Evolutionary conservation across 2,329 filamentous ascomycete genomes (phyloP).

Genomic region (Clarireedia monteithiana): DNA sequence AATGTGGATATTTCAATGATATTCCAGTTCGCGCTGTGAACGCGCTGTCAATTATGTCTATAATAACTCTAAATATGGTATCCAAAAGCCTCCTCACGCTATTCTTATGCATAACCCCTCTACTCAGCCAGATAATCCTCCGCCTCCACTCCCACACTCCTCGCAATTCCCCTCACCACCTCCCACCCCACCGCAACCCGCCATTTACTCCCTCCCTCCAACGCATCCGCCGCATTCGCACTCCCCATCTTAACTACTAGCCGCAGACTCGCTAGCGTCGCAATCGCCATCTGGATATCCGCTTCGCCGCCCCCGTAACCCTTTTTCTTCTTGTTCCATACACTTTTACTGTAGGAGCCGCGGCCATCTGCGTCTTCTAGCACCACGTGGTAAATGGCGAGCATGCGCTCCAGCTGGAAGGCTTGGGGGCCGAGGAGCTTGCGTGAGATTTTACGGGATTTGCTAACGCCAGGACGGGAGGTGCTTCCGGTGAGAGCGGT

Average conservation of each 20-base stretch:
- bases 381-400: constrained; percentile 68
- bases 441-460: constrained; percentile 65
- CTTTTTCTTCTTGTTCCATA: constrained; percentile 6
- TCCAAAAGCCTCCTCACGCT: neutral
- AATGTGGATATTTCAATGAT: neutral
- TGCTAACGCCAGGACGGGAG: constrained; percentile 31
- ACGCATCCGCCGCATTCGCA: constrained; percentile 46
- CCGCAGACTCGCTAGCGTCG: constrained; percentile 64
- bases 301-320: constrained; percentile 30
- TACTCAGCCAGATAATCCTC: constrained; percentile 65
- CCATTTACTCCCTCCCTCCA: constrained; percentile 68
- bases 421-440: constrained; percentile 70
- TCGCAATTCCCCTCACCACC: constrained; percentile 59
- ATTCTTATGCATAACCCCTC: too few relatives aligned
- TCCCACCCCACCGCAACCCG: constrained; percentile 76
- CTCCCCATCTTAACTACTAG: constrained; percentile 57
- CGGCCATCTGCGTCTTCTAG: constrained; percentile 34
- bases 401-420: constrained; percentile 69
- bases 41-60: neutral
- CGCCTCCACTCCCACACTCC: constrained; percentile 69
- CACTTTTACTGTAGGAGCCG: constrained; percentile 15
- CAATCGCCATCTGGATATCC: constrained; percentile 57
- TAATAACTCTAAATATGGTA: neutral
- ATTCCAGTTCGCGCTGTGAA: too few relatives aligned
- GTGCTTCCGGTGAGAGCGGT: constrained; percentile 30